Evolutionary conservation across 192 early-diverging fungal genomes (phyloP).

Genomic region (Umbelopsis ramanniana): DNA sequence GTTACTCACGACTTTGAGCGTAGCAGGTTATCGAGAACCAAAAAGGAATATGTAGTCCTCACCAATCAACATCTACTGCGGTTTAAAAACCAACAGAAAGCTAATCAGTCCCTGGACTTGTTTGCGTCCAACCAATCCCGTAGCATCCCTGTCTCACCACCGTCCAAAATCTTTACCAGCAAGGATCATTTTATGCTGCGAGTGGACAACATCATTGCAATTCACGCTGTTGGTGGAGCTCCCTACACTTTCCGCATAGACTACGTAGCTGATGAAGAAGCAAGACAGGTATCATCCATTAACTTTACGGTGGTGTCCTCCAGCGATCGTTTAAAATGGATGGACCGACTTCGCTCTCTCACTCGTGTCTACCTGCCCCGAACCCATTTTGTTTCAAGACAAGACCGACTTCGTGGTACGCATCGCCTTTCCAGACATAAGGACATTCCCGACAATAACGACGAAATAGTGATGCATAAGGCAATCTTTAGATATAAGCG

Average conservation of each 20-base stretch:
- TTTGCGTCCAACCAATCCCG: conserved; percentile 15
- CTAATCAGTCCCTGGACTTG: conserved; percentile 31
- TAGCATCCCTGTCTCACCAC: background rate
- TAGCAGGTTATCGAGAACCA: conserved; percentile 23
- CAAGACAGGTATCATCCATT: conserved; percentile 5
- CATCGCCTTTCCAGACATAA: conserved; percentile 33
- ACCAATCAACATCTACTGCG: conserved; percentile 34
- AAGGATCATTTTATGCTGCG: conserved; percentile 15
- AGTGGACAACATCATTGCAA: conserved; percentile 27
- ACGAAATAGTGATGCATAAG: conserved; percentile 34
- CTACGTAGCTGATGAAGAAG: conserved; percentile 23
- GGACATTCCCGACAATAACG: conserved; percentile 21
- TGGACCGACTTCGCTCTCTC: conserved; percentile 26
- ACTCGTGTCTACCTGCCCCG: conserved; percentile 8
- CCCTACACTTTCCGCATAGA: conserved; percentile 35
- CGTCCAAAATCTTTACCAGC: background rate
- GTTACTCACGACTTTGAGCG: conserved; percentile 23
- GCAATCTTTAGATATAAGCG: conserved; percentile 28
- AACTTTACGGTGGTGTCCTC: conserved; percentile 18
- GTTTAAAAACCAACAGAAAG: conserved; percentile 34
- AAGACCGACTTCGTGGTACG: conserved; percentile 17
- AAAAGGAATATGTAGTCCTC: conserved; percentile 35
- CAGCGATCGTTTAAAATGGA: conserved; percentile 30
- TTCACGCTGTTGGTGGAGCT: conserved; percentile 19
- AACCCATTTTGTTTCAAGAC: conserved; percentile 10